Base-by-base conservation (phyloP, 2,329 filamentous ascomycete genomes). In the Neonectria faginata region DNA sequence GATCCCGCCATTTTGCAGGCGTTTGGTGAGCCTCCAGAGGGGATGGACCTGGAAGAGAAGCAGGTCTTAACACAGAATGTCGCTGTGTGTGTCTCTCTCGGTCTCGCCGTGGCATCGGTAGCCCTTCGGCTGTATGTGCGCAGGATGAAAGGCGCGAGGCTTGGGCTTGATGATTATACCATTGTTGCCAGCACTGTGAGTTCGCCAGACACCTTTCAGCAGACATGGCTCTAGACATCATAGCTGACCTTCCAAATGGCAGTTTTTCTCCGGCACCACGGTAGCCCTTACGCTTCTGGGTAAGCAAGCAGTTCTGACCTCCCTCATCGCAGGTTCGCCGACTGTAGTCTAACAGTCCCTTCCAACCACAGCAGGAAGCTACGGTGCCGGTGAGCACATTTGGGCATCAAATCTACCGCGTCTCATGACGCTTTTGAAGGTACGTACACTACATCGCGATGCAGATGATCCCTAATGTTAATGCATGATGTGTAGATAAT, bases 341-440 rank as follows among this genome's bases (percentile, higher is more conserved):
- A 9, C 11, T 29, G n/a, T 20, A 2, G 33, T 6, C 45, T 57
- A 12, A 54, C n/a, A 31, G 1, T 18, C 16, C 5, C 20, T 44
- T 4, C 5, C 25, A 3, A 27, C 2, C 11, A 52, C 33, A 65
- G 63, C 63, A 22, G 64, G 64, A 18, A 41, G 22, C 0, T 45
- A 55, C 50, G 64, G 64, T 18, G 64, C 64, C n/a, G 55, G 64
- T 8, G 54, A 61, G 16, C 64, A 66, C 20, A 45, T 63, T 27
- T 66, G 64, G 64, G 44, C 33, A n/a, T 52, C 57, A 22, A 16
- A 55, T 5, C 25, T 66, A 1, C 20, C 45, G 10, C 31, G 29
- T 20, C 8, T 66, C 25, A 48, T 60, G 47, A 60, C 9, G 2
- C 60, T 66, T 14, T 31, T 63, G n/a, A 66, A 66, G 60, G 64